Evolutionary conservation across 2,329 filamentous ascomycete genomes (phyloP).

Genomic region (Fusarium sp.): DNA sequence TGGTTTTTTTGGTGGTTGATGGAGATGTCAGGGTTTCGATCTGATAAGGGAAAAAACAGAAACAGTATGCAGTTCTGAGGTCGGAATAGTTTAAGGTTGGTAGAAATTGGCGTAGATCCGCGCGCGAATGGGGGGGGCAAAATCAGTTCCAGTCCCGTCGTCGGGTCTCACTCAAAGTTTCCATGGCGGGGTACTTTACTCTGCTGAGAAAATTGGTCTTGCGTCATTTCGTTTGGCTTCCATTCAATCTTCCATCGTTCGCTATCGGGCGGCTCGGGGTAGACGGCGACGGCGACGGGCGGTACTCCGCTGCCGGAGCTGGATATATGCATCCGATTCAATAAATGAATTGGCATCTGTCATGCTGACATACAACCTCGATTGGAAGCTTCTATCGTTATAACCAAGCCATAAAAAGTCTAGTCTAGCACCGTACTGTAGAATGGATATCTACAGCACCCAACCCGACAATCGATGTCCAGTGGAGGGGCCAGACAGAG

Average conservation of each 20-base stretch:
- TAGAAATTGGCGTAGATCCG: conserved; percentile 19
- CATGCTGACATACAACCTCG: conserved; percentile 18
- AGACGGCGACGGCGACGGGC: conserved; percentile 2
- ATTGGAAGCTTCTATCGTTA: conserved; percentile 14
- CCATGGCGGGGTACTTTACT: conserved; percentile 42
- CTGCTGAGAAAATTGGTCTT: conserved; percentile 30
- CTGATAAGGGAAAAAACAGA: conserved; percentile 31
- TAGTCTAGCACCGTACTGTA: background rate
- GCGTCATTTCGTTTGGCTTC: conserved; percentile 46
- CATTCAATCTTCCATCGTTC: conserved; percentile 5
- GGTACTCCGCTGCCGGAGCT: conserved; percentile 25
- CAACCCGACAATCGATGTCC: background rate
- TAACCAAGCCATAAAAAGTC: conserved; percentile 3
- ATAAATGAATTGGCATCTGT: conserved; percentile 12
- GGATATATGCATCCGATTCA: conserved; percentile 15
- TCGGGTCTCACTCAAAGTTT: conserved; percentile 26
- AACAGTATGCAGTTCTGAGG: conserved; percentile 16
- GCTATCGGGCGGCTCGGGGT: conserved; percentile 13
- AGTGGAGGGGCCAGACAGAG: background rate
- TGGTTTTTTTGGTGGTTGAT: conserved; percentile 51
- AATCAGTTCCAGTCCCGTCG: conserved; percentile 4
- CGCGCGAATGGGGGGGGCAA: conserved; percentile 26
- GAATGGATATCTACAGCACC: conserved; percentile 11
- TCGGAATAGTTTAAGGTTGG: conserved; percentile 12
- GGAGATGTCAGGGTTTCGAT: conserved; percentile 26